phyloP scores from a whole-genome alignment of 2,329 filamentous ascomycete species.

The Celoporthe dispersa region DNA sequence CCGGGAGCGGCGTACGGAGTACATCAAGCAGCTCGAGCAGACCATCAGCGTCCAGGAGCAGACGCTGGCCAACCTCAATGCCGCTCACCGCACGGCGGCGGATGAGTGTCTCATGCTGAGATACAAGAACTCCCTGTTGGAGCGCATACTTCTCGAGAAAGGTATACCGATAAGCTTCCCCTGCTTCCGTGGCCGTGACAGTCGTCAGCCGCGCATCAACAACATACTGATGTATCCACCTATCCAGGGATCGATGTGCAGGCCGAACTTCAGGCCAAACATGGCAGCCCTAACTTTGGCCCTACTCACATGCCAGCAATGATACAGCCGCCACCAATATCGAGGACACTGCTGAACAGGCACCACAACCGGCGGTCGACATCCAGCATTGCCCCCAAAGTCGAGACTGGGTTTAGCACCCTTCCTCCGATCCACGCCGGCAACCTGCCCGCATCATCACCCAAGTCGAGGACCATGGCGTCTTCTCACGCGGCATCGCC shows the following conservation, averaged over 20 bases:
- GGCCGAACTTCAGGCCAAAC: slow-evolving; percentile 91
- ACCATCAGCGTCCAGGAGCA: slow-evolving; percentile 98
- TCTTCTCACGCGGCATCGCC: slow-evolving; percentile 73
- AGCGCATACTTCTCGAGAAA: slow-evolving; percentile 95
- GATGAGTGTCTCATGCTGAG: slow-evolving; percentile 98
- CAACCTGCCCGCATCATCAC: slow-evolving; percentile 63
- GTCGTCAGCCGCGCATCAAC: neutral
- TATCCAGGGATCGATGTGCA: slow-evolving; percentile 89
- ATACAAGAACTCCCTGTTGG: slow-evolving; percentile 96
- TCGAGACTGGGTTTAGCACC: slow-evolving; percentile 57
- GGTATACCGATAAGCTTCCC: slow-evolving; percentile 53
- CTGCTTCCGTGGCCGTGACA: neutral
- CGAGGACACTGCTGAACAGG: slow-evolving; percentile 79
- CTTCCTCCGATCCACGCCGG: slow-evolving; percentile 48
- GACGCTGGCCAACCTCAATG: slow-evolving; percentile 87
- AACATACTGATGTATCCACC: neutral
- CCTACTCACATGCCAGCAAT: slow-evolving; percentile 70
- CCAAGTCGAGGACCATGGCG: slow-evolving; percentile 80
- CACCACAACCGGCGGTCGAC: slow-evolving; percentile 74
- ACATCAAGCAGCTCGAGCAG: slow-evolving; percentile 98
- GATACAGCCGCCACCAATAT: slow-evolving; percentile 76
- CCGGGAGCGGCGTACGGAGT: slow-evolving; percentile 93
- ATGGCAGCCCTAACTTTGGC: slow-evolving; percentile 79
- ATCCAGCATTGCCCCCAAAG: slow-evolving; percentile 76
- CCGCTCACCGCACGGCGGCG: slow-evolving; percentile 89